Evolutionary conservation across 169 alveolate species (phyloP), one percentile per base, ranked within the genome.

Genomic region (Cryptosporidium ubiquitum): DNA sequence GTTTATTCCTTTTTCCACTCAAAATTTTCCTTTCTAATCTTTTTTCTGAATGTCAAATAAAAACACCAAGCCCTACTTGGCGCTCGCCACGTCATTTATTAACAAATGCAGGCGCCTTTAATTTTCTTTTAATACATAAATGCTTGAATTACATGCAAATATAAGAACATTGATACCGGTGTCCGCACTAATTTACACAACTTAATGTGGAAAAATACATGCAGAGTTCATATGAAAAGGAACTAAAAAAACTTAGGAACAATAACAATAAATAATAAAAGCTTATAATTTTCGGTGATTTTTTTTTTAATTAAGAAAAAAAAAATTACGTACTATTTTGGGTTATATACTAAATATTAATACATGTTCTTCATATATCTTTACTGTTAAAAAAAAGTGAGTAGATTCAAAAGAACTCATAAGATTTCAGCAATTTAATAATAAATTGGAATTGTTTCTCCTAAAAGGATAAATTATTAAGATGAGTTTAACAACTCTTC

Each of bases 401-500:
- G 66, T 55, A 55, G 10, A 55, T 26, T 26, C 66, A 55, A 55
- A 55, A 20, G 35, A 26, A 23, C n/a, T 55, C 37, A 55, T 55
- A 55, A 26, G 37, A 55, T 55, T 55, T 55, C 66, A 55, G 18
- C 5, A 55, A 20, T 55, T 55, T 55, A 55, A 55, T 10, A n/a
- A 55, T 55, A 55, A 23, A 12, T 7, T 26, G 66, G 37, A 55
- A 26, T 6, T 55, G 12, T 55, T 7, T 26, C 26, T 26, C n/a
- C 20, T 26, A 6, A n/a, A 3, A 16, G 9, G 12, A 29, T 16
- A 20, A 26, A 37, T 26, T 2, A 73, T 58, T 29, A 79, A 42
- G 89, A 64, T 57, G 73, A 61, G 55, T 79, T 79, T 12, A 79
- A 20, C 64, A 64, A 23, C 66, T 79, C 89, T 31, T 79, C 89